Evolutionary conservation across 2,329 filamentous ascomycete genomes (phyloP).

Genomic region (Pyricularia sp.): DNA sequence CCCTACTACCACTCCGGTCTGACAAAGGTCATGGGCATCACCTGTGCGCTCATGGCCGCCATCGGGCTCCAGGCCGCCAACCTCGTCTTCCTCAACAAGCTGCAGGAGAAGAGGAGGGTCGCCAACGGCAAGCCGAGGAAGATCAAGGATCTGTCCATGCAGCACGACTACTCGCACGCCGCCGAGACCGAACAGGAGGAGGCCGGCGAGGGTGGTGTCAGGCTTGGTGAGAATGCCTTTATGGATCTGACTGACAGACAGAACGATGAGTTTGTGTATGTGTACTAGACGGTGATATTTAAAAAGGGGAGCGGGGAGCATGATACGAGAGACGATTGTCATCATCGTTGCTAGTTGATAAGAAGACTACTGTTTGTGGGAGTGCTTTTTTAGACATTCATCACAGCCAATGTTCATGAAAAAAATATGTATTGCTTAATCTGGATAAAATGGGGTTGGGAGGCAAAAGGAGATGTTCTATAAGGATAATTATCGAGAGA

Average conservation of each 20-base stretch:
- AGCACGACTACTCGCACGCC: constrained; percentile 33
- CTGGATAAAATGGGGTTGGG: too few species aligned
- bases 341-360: too few species aligned
- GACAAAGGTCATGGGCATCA: constrained; percentile 43
- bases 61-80: constrained; percentile 44
- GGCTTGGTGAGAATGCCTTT: constrained; percentile 39
- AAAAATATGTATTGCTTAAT: too few species aligned
- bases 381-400: too few species aligned
- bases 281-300: constrained; percentile 30
- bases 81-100: constrained; percentile 45
- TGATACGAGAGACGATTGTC: too few species aligned
- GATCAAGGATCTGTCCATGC: constrained; percentile 53
- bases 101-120: constrained; percentile 45
- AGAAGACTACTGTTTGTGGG: too few species aligned
- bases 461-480: too few species aligned
- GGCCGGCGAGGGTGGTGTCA: constrained; percentile 9
- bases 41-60: constrained; percentile 40
- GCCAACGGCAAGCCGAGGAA: constrained; percentile 50
- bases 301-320: too few species aligned
- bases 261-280: constrained; percentile 61
- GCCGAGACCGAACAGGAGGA: constrained; percentile 12
- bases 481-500: background rate
- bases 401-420: too few species aligned
- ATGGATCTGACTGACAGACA: constrained; percentile 54
- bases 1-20: constrained; percentile 51